Conservation (phyloP, 2,329 filamentous ascomycete species). For the Cryphonectria naterciae region DNA sequence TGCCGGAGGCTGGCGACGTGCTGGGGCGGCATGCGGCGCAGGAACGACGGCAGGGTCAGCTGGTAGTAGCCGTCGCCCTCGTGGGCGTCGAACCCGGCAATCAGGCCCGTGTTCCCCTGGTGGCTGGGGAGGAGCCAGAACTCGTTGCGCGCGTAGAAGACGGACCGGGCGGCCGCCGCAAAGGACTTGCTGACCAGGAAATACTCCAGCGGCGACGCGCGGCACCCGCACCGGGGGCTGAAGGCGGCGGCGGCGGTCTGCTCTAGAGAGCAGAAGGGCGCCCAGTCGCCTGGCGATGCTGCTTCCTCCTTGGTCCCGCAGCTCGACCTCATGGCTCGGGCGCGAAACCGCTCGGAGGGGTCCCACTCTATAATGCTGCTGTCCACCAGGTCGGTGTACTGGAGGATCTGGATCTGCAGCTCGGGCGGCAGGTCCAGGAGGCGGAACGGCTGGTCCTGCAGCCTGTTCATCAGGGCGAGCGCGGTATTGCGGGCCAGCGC, state of each 20-base stretch:
- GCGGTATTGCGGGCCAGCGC: neutral
- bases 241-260: conserved; percentile 3
- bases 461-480: neutral
- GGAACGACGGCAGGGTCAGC: conserved; percentile 12
- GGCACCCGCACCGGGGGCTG: conserved; percentile 1
- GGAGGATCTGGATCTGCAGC: neutral
- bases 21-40: neutral
- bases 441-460: neutral
- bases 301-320: neutral
- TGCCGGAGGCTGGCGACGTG: neutral
- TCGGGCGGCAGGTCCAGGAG: conserved; percentile 7
- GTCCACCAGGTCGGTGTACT: neutral
- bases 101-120: neutral
- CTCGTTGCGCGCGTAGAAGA: conserved; percentile 4
- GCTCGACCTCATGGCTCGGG: neutral
- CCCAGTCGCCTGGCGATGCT: neutral
- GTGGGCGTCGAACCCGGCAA: neutral
- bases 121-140: conserved; percentile 4
- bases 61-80: conserved; percentile 6
- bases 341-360: conserved; percentile 2
- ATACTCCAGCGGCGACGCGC: neutral
- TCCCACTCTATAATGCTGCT: neutral
- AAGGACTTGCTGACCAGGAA: conserved; percentile 4
- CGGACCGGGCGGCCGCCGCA: neutral
- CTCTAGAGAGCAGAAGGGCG: neutral